Percentiles rank a stretch among this genome's conserved stretches.
phyloP scores from a whole-genome alignment of 176 grass and related monocot genomes.

The Aegilops umbellulata region DNA sequence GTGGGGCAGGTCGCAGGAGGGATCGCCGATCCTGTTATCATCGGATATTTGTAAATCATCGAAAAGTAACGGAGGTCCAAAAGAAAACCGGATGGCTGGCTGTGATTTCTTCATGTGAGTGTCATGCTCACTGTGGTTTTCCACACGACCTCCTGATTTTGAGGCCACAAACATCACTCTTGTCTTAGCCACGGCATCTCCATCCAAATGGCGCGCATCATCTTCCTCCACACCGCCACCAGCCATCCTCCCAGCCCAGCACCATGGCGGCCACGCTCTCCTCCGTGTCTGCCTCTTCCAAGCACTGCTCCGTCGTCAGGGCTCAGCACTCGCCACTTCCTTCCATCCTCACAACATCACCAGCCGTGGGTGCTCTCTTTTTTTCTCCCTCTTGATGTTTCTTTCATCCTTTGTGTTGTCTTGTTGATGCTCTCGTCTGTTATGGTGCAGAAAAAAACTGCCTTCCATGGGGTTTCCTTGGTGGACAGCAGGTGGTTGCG shows the following conservation, averaged over 20 bases:
- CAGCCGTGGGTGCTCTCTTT: slow-evolving; percentile 28
- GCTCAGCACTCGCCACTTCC: slow-evolving; percentile 29
- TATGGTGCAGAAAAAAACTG: slow-evolving; percentile 64
- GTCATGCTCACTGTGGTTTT: not conserved
- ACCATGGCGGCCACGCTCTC: slow-evolving; percentile 60
- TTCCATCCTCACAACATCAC: slow-evolving; percentile 29
- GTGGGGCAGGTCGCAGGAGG: too few relatives aligned
- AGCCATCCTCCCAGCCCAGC: slow-evolving; percentile 26
- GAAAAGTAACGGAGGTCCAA: too few relatives aligned
- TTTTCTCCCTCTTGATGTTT: not conserved
- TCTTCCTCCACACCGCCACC: slow-evolving; percentile 19
- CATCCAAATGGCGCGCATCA: slow-evolving; percentile 39
- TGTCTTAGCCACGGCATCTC: slow-evolving; percentile 41
- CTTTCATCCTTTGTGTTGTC: not conserved
- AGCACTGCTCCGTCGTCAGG: slow-evolving; percentile 36
- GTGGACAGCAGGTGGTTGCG: slow-evolving; percentile 30
- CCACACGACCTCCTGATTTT: not conserved
- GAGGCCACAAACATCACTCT: slow-evolving; percentile 38
- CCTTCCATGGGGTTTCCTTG: slow-evolving; percentile 62
- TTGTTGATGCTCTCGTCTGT: not conserved
- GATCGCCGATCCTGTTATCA: too few relatives aligned
- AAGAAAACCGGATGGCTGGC: too few relatives aligned
- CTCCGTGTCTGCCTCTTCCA: slow-evolving; percentile 55
- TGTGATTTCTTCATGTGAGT: too few relatives aligned
- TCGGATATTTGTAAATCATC: too few relatives aligned